phyloP scores from a whole-genome alignment of 129 eudicot species.

The Lactuca sativa region DNA sequence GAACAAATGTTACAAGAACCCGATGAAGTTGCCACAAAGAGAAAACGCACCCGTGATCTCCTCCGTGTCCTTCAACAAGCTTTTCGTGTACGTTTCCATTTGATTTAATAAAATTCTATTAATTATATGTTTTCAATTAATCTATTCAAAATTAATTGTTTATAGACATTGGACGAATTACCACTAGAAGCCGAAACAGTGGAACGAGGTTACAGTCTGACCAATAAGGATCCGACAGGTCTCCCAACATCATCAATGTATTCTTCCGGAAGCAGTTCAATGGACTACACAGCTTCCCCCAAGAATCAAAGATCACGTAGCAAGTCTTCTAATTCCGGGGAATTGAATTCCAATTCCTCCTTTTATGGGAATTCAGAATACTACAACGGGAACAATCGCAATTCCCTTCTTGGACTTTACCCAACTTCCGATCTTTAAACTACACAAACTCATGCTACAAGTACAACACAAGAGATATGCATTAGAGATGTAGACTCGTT shows the following conservation, averaged over 20 bases:
- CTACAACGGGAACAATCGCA: conserved; percentile 64
- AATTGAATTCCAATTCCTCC: conserved; percentile 61
- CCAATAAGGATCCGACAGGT: conserved; percentile 68
- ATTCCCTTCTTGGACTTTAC: conserved; percentile 50
- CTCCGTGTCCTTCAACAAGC: conserved; percentile 95
- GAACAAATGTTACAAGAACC: conserved; percentile 99
- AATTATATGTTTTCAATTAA: neutral
- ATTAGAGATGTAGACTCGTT: conserved; percentile 13
- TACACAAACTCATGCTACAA: conserved; percentile 7
- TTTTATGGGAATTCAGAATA: conserved; percentile 44
- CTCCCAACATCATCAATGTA: conserved; percentile 71
- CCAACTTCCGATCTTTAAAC: conserved; percentile 49
- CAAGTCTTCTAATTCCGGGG: conserved; percentile 91
- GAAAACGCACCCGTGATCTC: conserved; percentile 81
- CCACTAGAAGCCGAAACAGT: conserved; percentile 87
- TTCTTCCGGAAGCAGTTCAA: conserved; percentile 47
- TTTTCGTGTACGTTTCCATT: conserved; percentile 52
- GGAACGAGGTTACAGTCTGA: conserved; percentile 75
- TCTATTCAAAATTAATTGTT: neutral
- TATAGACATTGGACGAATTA: conserved; percentile 82
- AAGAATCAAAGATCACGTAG: conserved; percentile 69
- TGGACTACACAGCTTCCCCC: conserved; percentile 70
- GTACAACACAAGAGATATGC: conserved; percentile 12
- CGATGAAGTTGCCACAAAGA: conserved; percentile 74
- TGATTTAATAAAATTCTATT: neutral